These are phyloP conservation scores for Aspergillus funiculosus DNA, from an alignment of 495 filamentous ascomycete genomes.

Conservation along the genomic window DNA sequence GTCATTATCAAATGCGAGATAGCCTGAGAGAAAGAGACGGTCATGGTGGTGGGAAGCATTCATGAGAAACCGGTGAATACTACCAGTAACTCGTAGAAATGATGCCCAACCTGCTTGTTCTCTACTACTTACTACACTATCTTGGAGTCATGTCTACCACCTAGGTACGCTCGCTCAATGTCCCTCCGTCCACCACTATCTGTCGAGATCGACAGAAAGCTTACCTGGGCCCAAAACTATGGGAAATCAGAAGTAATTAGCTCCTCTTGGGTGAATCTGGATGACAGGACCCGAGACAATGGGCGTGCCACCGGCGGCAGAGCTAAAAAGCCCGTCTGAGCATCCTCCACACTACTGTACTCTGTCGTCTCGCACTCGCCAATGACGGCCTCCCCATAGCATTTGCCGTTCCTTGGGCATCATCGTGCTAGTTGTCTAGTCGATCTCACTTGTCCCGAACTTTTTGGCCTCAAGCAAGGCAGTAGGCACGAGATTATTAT, in stretches of 20 bases:
- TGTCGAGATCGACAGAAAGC: conserved; percentile 18
- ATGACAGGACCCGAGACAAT: conserved; percentile 29
- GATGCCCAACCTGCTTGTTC: no score
- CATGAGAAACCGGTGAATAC: no score
- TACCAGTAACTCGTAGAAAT: no score
- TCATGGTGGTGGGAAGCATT: no score
- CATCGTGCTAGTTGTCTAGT: conserved; percentile 14
- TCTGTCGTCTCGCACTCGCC: conserved; percentile 4
- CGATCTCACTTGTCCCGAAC: conserved; percentile 22
- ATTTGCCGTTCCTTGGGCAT: conserved; percentile 18
- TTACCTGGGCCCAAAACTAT: conserved; percentile 15
- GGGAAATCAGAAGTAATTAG: conserved; percentile 5
- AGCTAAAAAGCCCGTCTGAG: conserved; percentile 16
- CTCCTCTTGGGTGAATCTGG: conserved; percentile 12
- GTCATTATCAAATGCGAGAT: no score
- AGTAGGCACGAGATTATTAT: conserved; percentile 16
- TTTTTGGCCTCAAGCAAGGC: conserved; percentile 1
- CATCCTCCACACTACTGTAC: conserved; percentile 3
- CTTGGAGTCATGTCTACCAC: no score
- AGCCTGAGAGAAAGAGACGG: no score
- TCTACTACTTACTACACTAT: no score
- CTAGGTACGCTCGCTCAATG: not conserved
- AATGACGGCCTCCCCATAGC: not conserved
- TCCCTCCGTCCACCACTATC: not conserved
- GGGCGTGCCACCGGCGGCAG: conserved; percentile 21